phyloP scores from a whole-genome alignment of 108 stramenopile species.

The Stephanodiscus triporus region DNA sequence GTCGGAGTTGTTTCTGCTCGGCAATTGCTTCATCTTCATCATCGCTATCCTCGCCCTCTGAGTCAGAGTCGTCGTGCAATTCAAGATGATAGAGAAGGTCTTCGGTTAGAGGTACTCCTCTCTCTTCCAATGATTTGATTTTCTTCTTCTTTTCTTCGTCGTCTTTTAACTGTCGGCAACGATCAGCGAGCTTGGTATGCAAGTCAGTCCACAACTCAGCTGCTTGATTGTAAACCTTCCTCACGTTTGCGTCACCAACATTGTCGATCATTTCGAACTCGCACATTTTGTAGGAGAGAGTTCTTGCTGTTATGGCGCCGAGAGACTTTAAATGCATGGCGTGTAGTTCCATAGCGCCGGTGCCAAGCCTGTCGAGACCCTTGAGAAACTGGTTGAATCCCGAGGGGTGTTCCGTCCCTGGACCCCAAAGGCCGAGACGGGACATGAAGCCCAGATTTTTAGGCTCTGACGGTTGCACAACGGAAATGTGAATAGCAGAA shows the following conservation, averaged over 20 bases:
- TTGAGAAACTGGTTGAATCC: conserved; percentile 59
- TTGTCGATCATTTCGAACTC: conserved; percentile 64
- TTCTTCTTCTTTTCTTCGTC: conserved; percentile 10
- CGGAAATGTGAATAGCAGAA: too few relatives aligned
- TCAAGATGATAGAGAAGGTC: conserved; percentile 17
- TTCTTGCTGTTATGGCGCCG: conserved; percentile 57
- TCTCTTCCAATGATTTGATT: not conserved
- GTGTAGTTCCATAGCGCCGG: conserved; percentile 73
- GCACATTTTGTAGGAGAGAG: conserved; percentile 66
- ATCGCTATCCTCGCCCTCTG: conserved; percentile 20
- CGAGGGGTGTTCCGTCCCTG: conserved; percentile 41
- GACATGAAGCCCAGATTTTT: conserved; percentile 76
- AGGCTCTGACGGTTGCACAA: conserved; percentile 25
- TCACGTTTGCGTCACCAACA: conserved; percentile 35
- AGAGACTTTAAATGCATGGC: conserved; percentile 73
- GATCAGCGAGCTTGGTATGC: conserved; percentile 36
- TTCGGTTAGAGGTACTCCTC: conserved; percentile 8
- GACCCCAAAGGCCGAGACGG: conserved; percentile 69
- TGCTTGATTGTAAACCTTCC: conserved; percentile 47
- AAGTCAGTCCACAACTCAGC: conserved; percentile 61
- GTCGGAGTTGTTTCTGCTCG: conserved; percentile 30
- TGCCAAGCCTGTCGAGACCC: conserved; percentile 53
- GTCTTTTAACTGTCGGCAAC: conserved; percentile 11
- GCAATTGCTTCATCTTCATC: conserved; percentile 21
- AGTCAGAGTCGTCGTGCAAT: conserved; percentile 16